A percentile compares a stretch with the other conserved stretches of the same genome.
phyloP scores from a whole-genome alignment of 1,139 yeast species.

The Kazachstania sp. region DNA sequence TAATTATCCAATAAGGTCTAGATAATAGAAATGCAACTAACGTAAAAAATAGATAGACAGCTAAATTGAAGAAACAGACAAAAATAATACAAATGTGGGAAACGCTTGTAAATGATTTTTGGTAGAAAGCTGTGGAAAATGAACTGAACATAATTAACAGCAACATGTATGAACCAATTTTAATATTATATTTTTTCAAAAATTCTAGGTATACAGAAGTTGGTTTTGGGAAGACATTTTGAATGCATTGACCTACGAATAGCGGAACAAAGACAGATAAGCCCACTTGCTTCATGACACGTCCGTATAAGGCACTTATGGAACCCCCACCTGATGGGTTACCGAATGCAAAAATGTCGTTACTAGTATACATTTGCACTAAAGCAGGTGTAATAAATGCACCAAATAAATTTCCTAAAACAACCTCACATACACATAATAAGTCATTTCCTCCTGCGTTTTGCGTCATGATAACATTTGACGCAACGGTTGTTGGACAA shows the following conservation, averaged over 20 bases:
- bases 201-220: slow-evolving; percentile 45
- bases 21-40: slow-evolving; percentile 49
- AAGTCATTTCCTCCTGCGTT: slow-evolving; percentile 74
- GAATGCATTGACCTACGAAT: slow-evolving; percentile 79
- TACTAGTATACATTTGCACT: slow-evolving; percentile 54
- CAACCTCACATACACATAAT: slow-evolving; percentile 73
- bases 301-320: slow-evolving; percentile 51
- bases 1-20: slow-evolving; percentile 48
- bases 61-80: slow-evolving; percentile 72
- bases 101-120: slow-evolving; percentile 66
- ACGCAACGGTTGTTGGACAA: slow-evolving; percentile 86
- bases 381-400: slow-evolving; percentile 83
- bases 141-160: slow-evolving; percentile 74
- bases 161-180: slow-evolving; percentile 73
- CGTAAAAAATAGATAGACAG: slow-evolving; percentile 69
- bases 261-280: slow-evolving; percentile 74
- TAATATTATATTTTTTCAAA: slow-evolving; percentile 51
- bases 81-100: slow-evolving; percentile 62
- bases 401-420: slow-evolving; percentile 74
- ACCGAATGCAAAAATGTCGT: slow-evolving; percentile 60
- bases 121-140: slow-evolving; percentile 81
- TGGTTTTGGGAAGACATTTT: slow-evolving; percentile 57
- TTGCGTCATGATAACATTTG: slow-evolving; percentile 87
- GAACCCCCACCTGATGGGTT: slow-evolving; percentile 59
- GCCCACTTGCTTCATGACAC: slow-evolving; percentile 82